These are phyloP conservation scores for Candida awuae DNA, from an alignment of 805 yeast species.

Conservation along the genomic window DNA sequence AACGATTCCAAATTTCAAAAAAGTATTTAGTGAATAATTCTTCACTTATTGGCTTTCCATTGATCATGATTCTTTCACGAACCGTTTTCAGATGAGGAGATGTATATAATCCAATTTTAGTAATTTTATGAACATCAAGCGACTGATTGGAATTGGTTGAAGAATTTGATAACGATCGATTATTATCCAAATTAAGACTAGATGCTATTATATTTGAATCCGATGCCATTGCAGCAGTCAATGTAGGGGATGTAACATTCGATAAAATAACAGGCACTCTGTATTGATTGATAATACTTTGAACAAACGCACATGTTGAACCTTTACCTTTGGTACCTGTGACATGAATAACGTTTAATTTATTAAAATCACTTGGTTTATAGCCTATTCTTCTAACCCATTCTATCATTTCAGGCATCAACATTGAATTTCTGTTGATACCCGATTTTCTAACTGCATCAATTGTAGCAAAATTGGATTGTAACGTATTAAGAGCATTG, in stretches of 20 bases:
- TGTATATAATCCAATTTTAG: slow-evolving; percentile 84
- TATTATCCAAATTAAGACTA: not conserved
- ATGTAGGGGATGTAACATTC: not conserved
- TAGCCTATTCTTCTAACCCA: slow-evolving; percentile 71
- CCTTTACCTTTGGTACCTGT: slow-evolving; percentile 99
- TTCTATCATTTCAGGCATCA: slow-evolving; percentile 80
- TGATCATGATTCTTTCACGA: slow-evolving; percentile 80
- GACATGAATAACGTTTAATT: slow-evolving; percentile 74
- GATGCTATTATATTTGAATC: not conserved
- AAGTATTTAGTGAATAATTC: slow-evolving; percentile 78
- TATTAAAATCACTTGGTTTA: slow-evolving; percentile 57
- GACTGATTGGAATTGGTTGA: slow-evolving; percentile 3
- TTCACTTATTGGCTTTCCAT: slow-evolving; percentile 80
- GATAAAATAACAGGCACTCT: slow-evolving; percentile 19
- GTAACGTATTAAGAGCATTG: slow-evolving; percentile 73
- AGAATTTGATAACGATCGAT: slow-evolving; percentile 6
- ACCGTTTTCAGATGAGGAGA: slow-evolving; percentile 94
- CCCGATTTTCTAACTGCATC: slow-evolving; percentile 76
- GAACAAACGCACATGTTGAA: slow-evolving; percentile 91
- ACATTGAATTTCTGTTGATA: slow-evolving; percentile 47
- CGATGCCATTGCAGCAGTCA: not conserved
- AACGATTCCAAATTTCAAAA: slow-evolving; percentile 86
- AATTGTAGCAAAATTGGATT: slow-evolving; percentile 83
- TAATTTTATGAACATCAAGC: slow-evolving; percentile 24
- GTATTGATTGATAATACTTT: slow-evolving; percentile 69